These are phyloP conservation scores for Angomonas ambiguus DNA, from an alignment of 208 protist species.

Conservation along the genomic window DNA sequence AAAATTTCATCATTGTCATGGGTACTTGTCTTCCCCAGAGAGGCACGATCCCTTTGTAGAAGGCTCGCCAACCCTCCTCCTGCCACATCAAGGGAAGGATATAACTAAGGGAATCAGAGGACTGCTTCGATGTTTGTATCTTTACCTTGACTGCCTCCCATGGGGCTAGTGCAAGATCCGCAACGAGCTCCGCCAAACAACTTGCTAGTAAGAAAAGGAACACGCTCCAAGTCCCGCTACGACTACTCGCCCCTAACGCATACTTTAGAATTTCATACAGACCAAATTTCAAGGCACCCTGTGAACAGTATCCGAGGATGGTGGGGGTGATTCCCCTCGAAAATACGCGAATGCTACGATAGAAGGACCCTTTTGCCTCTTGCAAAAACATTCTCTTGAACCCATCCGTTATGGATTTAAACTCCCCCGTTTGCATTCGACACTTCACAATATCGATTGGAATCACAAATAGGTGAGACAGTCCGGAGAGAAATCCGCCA, in stretches of 20 bases:
- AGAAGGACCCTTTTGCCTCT: slow-evolving; percentile 22
- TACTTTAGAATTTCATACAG: slow-evolving; percentile 83
- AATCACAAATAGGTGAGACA: slow-evolving; percentile 57
- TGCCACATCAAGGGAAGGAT: slow-evolving; percentile 57
- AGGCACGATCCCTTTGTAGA: slow-evolving; percentile 84
- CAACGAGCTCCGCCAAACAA: slow-evolving; percentile 64
- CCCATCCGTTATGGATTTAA: slow-evolving; percentile 30
- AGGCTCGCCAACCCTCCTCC: slow-evolving; percentile 46
- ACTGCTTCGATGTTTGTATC: slow-evolving; percentile 50
- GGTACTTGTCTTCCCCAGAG: slow-evolving; percentile 93
- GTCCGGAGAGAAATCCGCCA: slow-evolving; percentile 48
- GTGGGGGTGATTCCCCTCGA: slow-evolving; percentile 44
- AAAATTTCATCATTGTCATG: slow-evolving; percentile 94
- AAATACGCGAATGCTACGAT: neutral
- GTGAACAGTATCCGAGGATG: slow-evolving; percentile 49
- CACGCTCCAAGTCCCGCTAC: slow-evolving; percentile 18
- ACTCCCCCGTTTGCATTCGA: slow-evolving; percentile 80
- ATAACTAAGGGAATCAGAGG: slow-evolving; percentile 19
- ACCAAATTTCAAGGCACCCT: slow-evolving; percentile 67
- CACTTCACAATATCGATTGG: slow-evolving; percentile 81
- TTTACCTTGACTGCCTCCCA: slow-evolving; percentile 80
- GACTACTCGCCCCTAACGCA: slow-evolving; percentile 18
- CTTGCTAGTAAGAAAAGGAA: slow-evolving; percentile 46
- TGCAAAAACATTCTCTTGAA: slow-evolving; percentile 30
- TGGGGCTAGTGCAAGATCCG: slow-evolving; percentile 59